These are phyloP conservation scores for Rosa persica DNA, from an alignment of 306 rosid genomes.

Conservation along the genomic window DNA sequence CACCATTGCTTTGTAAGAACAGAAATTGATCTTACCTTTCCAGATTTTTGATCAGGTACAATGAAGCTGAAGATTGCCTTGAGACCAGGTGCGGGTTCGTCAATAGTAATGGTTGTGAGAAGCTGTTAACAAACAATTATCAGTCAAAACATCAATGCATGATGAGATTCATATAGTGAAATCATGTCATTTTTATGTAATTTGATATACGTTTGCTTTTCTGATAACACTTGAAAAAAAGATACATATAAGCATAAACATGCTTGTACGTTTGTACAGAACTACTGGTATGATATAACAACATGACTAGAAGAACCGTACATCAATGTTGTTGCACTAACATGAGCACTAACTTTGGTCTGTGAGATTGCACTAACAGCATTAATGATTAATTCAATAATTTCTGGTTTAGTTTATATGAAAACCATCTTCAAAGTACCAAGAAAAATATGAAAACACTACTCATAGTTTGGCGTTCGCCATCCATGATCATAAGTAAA, in stretches of 20 bases:
- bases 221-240: neutral
- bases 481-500: neutral
- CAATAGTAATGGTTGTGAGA: constrained; percentile 76
- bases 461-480: neutral
- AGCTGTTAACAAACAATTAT: constrained; percentile 43
- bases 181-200: neutral
- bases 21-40: constrained; percentile 52
- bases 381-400: neutral
- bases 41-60: constrained; percentile 89
- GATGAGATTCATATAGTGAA: neutral
- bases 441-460: neutral
- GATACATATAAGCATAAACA: neutral
- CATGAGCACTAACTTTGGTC: neutral
- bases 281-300: neutral
- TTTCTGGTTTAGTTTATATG: neutral
- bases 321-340: neutral
- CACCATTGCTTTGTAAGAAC: neutral
- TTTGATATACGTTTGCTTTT: neutral
- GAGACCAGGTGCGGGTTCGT: constrained; percentile 90
- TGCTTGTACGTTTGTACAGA: neutral
- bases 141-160: constrained; percentile 7
- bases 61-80: constrained; percentile 82
- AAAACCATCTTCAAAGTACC: neutral
- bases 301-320: neutral
- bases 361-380: neutral